Conservation (phyloP, 2,329 filamentous ascomycete genomes). For the Laburnicola sp. region DNA sequence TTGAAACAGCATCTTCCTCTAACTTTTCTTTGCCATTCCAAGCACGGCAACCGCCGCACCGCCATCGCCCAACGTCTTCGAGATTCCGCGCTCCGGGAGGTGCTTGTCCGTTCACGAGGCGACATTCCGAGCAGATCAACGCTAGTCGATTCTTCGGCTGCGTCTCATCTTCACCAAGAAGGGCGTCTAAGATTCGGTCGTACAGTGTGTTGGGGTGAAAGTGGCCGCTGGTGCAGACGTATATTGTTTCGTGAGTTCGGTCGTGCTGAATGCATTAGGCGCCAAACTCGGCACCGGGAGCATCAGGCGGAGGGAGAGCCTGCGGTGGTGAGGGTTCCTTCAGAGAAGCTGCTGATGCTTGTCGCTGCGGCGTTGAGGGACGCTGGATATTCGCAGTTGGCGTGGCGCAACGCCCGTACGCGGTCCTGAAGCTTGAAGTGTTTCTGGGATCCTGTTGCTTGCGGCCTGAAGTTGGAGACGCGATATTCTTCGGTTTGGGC, state of each 20-base stretch:
- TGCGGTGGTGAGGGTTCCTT: constrained; percentile 28
- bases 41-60: constrained; percentile 80
- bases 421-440: constrained; percentile 35
- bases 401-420: constrained; percentile 60
- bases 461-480: constrained; percentile 28
- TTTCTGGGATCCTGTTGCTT: constrained; percentile 38
- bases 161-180: constrained; percentile 94
- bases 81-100: constrained; percentile 79
- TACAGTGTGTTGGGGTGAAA: constrained; percentile 71
- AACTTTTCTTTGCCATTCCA: constrained; percentile 82
- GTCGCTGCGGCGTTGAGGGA: constrained; percentile 36
- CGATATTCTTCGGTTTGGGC: constrained; percentile 49
- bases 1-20: constrained; percentile 64
- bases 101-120: constrained; percentile 92
- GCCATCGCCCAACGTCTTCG: constrained; percentile 83
- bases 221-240: constrained; percentile 42
- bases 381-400: constrained; percentile 65
- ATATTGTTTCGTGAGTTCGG: constrained; percentile 35
- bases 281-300: constrained; percentile 66
- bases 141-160: constrained; percentile 87
- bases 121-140: constrained; percentile 79
- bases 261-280: constrained; percentile 65
- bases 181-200: constrained; percentile 86
- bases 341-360: constrained; percentile 20
- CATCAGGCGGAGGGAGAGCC: constrained; percentile 21